A percentile compares a stretch with the other conserved stretches of the same genome.
Evolutionary conservation across 2,329 filamentous ascomycete species (phyloP).

Genomic region (Botryotinia calthae): DNA sequence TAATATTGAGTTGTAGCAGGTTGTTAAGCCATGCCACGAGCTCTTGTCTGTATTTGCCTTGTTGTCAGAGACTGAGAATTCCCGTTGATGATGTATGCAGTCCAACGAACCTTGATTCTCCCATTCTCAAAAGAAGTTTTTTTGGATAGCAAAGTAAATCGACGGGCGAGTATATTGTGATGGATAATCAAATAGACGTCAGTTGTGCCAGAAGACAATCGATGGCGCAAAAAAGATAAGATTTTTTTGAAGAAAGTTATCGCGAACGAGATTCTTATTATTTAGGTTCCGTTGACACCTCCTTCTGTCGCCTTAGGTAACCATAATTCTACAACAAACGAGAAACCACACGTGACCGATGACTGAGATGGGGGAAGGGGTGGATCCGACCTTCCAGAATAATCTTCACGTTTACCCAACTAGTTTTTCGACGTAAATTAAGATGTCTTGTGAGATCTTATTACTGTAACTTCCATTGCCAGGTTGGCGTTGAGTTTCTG

Average conservation of each 20-base stretch:
- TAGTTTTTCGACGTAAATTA: neutral
- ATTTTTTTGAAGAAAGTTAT: slow-evolving; percentile 18
- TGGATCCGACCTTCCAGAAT: neutral
- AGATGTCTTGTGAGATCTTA: neutral
- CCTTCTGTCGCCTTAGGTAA: slow-evolving; percentile 20
- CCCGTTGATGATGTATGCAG: slow-evolving; percentile 20
- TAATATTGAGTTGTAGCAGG: slow-evolving; percentile 96
- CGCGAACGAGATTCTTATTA: slow-evolving; percentile 14
- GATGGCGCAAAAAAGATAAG: neutral
- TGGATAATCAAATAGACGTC: neutral
- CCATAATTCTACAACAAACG: slow-evolving; percentile 11
- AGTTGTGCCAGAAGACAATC: neutral
- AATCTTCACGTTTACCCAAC: neutral
- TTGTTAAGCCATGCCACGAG: slow-evolving; percentile 95
- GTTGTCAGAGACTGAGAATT: slow-evolving; percentile 24
- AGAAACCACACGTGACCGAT: neutral
- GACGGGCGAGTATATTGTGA: neutral
- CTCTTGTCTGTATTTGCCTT: slow-evolving; percentile 69
- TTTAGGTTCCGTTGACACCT: slow-evolving; percentile 12
- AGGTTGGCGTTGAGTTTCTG: neutral
- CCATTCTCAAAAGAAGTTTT: slow-evolving; percentile 31
- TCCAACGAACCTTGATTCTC: slow-evolving; percentile 38
- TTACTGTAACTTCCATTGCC: neutral
- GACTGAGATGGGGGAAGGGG: neutral
- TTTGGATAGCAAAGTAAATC: slow-evolving; percentile 5